A percentile compares a stretch with the other conserved stretches of the same genome.
These are phyloP conservation scores for Colletotrichum musae DNA, from an alignment of 2,329 filamentous ascomycete species.

Conservation along the genomic window DNA sequence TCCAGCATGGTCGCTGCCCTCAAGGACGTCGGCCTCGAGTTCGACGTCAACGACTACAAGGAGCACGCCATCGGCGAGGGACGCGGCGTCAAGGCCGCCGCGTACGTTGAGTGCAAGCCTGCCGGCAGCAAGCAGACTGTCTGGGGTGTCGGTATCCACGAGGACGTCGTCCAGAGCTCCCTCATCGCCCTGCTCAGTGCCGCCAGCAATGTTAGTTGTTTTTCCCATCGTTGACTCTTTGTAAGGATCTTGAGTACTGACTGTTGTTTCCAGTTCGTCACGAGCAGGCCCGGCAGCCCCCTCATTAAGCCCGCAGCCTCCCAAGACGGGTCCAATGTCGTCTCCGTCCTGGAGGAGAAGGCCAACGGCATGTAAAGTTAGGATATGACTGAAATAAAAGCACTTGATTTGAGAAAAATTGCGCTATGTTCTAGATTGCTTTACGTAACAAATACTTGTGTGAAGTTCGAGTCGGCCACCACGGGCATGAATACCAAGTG, in stretches of 20 bases:
- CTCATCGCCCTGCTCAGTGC: constrained; percentile 89
- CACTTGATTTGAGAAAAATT: constrained; percentile 2
- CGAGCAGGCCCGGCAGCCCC: constrained; percentile 78
- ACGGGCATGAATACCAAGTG: too few species aligned
- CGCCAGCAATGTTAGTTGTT: constrained; percentile 82
- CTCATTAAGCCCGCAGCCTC: constrained; percentile 67
- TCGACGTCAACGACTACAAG: constrained; percentile 96
- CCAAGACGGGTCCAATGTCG: constrained; percentile 47
- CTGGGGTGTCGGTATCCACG: constrained; percentile 93
- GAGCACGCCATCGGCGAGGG: constrained; percentile 92
- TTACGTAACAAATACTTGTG: too few species aligned
- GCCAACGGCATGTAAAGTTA: constrained; percentile 52
- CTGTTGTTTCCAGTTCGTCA: constrained; percentile 73
- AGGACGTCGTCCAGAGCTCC: constrained; percentile 92
- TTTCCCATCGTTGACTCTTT: neutral
- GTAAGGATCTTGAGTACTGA: constrained; percentile 24
- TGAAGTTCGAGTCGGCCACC: too few species aligned
- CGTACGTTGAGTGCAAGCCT: constrained; percentile 91
- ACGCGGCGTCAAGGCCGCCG: constrained; percentile 89
- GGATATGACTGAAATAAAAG: constrained; percentile 18
- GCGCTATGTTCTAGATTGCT: too few species aligned
- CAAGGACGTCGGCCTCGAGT: constrained; percentile 81
- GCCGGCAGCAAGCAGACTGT: constrained; percentile 78
- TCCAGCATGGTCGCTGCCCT: constrained; percentile 90
- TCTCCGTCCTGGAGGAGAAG: constrained; percentile 57